phyloP scores from a whole-genome alignment of 2,329 filamentous ascomycete species.

The Fonsecaea erecta region DNA sequence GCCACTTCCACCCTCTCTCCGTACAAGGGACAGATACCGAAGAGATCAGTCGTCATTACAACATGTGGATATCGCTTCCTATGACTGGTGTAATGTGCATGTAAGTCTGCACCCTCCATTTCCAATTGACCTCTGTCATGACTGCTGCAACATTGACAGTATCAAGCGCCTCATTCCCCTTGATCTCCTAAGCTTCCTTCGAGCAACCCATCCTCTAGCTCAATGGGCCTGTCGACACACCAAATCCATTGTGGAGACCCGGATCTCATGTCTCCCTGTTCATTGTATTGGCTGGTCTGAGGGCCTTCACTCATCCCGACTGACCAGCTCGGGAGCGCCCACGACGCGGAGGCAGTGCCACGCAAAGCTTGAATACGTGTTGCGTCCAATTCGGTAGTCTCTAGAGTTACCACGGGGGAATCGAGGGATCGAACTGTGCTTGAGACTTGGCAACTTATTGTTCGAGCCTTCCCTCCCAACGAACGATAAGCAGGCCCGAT shows the following conservation, averaged over 20 bases:
- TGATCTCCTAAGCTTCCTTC: not conserved
- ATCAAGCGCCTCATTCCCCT: not conserved
- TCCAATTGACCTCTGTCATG: too few species aligned
- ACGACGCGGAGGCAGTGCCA: not conserved
- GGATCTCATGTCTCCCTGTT: not conserved
- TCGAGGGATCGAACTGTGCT: too few species aligned
- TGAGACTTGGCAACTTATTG: not conserved
- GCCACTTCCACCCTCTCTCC: too few species aligned
- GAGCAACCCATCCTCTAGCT: too few species aligned
- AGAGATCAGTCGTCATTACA: too few species aligned
- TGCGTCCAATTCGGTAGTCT: not conserved
- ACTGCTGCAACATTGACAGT: not conserved
- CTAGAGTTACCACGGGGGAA: not conserved
- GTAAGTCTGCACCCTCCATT: too few species aligned
- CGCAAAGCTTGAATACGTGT: not conserved
- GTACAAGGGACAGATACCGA: too few species aligned
- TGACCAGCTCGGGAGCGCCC: not conserved
- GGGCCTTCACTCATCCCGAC: not conserved
- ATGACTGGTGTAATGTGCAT: too few species aligned
- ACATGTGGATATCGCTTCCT: too few species aligned
- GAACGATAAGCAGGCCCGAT: not conserved
- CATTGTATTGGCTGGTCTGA: not conserved
- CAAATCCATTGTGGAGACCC: not conserved
- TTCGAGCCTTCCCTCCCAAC: not conserved
- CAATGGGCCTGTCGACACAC: not conserved